These are phyloP conservation scores for Wickerhamiella sorbophila DNA, from an alignment of 805 yeast species.

Conservation along the genomic window DNA sequence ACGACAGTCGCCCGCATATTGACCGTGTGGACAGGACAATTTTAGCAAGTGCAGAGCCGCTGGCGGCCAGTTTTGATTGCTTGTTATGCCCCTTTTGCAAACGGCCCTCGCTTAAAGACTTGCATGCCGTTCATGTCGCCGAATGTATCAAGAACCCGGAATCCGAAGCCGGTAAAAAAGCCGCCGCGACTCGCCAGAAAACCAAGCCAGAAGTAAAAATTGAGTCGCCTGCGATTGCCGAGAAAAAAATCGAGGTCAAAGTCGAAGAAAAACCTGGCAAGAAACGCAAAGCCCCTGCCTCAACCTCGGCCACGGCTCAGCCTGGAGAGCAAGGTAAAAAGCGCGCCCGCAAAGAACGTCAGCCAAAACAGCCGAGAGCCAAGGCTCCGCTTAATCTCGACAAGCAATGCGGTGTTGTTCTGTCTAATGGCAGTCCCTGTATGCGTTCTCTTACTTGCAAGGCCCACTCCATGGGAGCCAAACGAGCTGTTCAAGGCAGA, in stretches of 20 bases:
- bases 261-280: background rate
- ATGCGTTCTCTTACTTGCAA: constrained; percentile 94
- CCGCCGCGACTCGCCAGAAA: constrained; percentile 3
- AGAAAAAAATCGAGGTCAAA: background rate
- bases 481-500: constrained; percentile 86
- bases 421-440: constrained; percentile 90
- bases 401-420: constrained; percentile 85
- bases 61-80: constrained; percentile 16
- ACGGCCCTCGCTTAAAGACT: constrained; percentile 15
- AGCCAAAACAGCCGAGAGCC: constrained; percentile 1
- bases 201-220: background rate
- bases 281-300: constrained; percentile 6
- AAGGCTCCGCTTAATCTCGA: constrained; percentile 14
- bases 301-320: constrained; percentile 3
- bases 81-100: constrained; percentile 17
- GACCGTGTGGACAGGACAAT: constrained; percentile 11
- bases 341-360: constrained; percentile 52
- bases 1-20: constrained; percentile 3
- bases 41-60: constrained; percentile 13
- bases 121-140: constrained; percentile 12
- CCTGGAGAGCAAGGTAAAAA: constrained; percentile 14
- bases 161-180: background rate
- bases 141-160: constrained; percentile 4
- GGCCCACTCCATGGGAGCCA: constrained; percentile 97
- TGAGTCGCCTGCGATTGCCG: background rate